Base-by-base conservation (phyloP, 139 green algal species). In the Chlorella vulgaris region DNA sequence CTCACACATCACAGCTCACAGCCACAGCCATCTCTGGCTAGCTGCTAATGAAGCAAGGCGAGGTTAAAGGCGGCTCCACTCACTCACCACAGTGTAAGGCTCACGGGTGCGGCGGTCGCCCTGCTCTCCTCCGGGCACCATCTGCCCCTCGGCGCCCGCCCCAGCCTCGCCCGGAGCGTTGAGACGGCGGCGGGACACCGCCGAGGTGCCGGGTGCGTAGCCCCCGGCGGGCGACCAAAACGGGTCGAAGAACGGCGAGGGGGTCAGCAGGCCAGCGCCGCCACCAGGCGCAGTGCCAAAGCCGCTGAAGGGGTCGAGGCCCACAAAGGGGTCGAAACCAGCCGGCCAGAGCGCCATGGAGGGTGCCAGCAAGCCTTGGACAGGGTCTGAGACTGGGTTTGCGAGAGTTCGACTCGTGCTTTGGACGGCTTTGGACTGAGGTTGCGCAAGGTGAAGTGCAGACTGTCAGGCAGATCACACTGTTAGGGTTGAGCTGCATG, bases 161-260 rank as follows among this genome's bases (percentile, higher is more conserved):
- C n/a, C 68, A 0, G 28, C 39, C 24, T 24, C 68, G 26, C 15
- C 21, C 0, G 68, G 28, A 1, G 26, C n/a, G 42, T n/a, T 42
- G 40, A 76, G 28, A 42, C 69, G 69, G 69, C 69, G 69, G 40
- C 69, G 69, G 10, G n/a, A n/a, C n/a, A n/a, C n/a, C n/a, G n/a
- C n/a, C n/a, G n/a, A n/a, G n/a, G n/a, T n/a, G n/a, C n/a, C n/a
- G 60, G n/a, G 40, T 29, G 69, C n/a, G 18, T 15, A 7, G 3
- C 47, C 10, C 47, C 47, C 47, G 2, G n/a, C 40, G 2, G 69
- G 69, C 42, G 47, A 29, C 67, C 67, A 76, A 13, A 43, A 36
- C 1, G 69, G 69, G 29, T 76, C 69, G 10, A 62, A 60, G 29
- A 76, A 76, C 18, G 55, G 55, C 15, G 21, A 65, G n/a, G 55